Conservation (phyloP, 257 asterid genomes). For the Asclepias syriaca region DNA sequence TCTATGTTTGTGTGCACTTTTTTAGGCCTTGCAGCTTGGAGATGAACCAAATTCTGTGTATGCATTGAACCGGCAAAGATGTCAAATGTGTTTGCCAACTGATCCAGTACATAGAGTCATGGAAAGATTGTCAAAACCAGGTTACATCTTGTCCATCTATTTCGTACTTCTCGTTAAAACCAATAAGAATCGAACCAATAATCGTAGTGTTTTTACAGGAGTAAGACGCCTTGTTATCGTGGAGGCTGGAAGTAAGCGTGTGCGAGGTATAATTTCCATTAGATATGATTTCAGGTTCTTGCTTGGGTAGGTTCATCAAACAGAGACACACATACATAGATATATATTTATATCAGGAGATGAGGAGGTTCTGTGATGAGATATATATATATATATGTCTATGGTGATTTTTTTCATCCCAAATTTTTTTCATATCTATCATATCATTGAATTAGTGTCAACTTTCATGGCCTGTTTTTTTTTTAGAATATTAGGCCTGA, state of each 20-base stretch:
- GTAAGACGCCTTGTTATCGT: slow-evolving; percentile 77
- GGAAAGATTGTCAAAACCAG: slow-evolving; percentile 86
- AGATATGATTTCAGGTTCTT: slow-evolving; percentile 78
- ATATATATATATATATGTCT: not conserved
- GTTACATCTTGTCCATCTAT: slow-evolving; percentile 20
- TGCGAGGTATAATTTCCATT: slow-evolving; percentile 71
- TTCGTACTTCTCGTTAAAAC: not conserved
- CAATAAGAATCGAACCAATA: not conserved
- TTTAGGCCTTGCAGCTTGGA: slow-evolving; percentile 78
- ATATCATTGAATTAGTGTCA: slow-evolving; percentile 25
- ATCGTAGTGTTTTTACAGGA: slow-evolving; percentile 33
- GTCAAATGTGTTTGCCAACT: slow-evolving; percentile 85
- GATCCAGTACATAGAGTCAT: slow-evolving; percentile 70
- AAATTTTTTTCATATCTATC: slow-evolving; percentile 7
- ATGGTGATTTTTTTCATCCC: slow-evolving; percentile 3
- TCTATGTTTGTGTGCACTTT: not conserved
- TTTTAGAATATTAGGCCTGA: slow-evolving; percentile 18
- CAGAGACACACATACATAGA: not conserved
- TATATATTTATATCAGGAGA: not conserved
- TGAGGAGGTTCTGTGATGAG: slow-evolving; percentile 1
- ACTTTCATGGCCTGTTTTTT: slow-evolving; percentile 36
- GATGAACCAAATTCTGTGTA: slow-evolving; percentile 64
- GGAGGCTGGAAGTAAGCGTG: slow-evolving; percentile 96
- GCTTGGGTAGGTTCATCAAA: slow-evolving; percentile 40
- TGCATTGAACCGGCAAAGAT: slow-evolving; percentile 58